Base-by-base conservation (phyloP, 495 filamentous ascomycete species). In the Aspergillus haitiensis region DNA sequence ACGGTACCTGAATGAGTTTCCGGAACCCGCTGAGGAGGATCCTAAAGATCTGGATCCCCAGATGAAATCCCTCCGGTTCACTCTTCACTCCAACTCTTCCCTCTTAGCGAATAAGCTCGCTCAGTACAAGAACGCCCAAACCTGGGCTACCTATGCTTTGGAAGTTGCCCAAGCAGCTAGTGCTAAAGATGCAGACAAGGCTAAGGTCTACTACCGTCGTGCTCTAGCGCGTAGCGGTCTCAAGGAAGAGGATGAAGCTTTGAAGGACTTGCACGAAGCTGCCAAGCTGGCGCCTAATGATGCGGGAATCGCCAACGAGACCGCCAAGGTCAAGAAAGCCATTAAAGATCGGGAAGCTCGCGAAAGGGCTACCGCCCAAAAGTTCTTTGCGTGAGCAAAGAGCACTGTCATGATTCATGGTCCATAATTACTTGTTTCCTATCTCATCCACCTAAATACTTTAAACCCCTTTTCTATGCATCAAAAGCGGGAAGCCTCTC, bases 1-100 rank as follows among this genome's bases (percentile, higher is more conserved):
- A 55, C 88, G 94, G 62, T 99, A 98, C 69, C 75, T 97, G 59
- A 91, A 92, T 70, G 92, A 97, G 75, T 90, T 94, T 69, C 88
- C 91, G 10, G 84, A 86, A 51, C 74, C 86, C 18, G 73, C 69
- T 15, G 86, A 92, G 15, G 75, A 80, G 2, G 91, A 92, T 60
- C 78, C 87, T 37, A 77, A 80, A 42, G 89, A 91, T 46, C 79
- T 89, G 36, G 83, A 82, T 48, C 68, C 76, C 50, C 78, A 90
- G 66, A 76, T 96, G 58, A 85, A 85, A 63, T 76, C 84, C 27
- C 80, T 99, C 39, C 86, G 88, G 51, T 91, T 93, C 67, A 82
- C 83, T 8, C 77, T 94, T 27, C 82, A 94, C 71, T 89, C 81
- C 59, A 96, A 96, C 75, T 86, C 84, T 0, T 86, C 91, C 6